Conservation (phyloP, 768 basidiomycete species). For the Cubamyces sp. region DNA sequence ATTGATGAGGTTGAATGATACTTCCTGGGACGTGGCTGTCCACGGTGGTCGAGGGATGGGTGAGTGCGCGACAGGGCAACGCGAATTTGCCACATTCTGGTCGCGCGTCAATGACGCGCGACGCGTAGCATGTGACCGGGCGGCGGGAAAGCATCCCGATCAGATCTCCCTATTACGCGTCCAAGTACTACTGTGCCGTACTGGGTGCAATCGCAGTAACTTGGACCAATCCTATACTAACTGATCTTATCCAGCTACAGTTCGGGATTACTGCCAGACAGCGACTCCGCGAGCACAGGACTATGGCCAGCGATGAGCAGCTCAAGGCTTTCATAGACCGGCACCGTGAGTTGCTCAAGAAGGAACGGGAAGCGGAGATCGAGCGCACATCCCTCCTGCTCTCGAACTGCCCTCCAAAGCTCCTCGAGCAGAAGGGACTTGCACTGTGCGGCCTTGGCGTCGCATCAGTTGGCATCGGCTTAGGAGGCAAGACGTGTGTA, state of each 20-base stretch:
- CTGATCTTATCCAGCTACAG: neutral
- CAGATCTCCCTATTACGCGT: neutral
- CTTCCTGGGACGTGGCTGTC: too few relatives aligned
- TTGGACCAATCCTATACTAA: too few relatives aligned
- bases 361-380: constrained; percentile 85
- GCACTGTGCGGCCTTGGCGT: constrained; percentile 76
- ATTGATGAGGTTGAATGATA: too few relatives aligned
- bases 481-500: constrained; percentile 88
- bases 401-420: constrained; percentile 79
- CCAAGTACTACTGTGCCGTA: too few relatives aligned
- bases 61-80: too few relatives aligned
- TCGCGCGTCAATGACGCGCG: neutral
- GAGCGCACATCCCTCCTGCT: constrained; percentile 77
- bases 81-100: too few relatives aligned
- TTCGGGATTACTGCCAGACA: neutral
- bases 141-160: neutral
- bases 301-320: constrained; percentile 34
- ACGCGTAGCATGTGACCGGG: constrained; percentile 18
- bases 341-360: constrained; percentile 65
- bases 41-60: too few relatives aligned
- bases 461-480: constrained; percentile 73
- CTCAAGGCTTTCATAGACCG: constrained; percentile 65
- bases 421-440: constrained; percentile 89
- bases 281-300: neutral
- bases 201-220: too few relatives aligned